Conservation (phyloP, 495 filamentous ascomycete genomes). For the Daldinia grandis region DNA sequence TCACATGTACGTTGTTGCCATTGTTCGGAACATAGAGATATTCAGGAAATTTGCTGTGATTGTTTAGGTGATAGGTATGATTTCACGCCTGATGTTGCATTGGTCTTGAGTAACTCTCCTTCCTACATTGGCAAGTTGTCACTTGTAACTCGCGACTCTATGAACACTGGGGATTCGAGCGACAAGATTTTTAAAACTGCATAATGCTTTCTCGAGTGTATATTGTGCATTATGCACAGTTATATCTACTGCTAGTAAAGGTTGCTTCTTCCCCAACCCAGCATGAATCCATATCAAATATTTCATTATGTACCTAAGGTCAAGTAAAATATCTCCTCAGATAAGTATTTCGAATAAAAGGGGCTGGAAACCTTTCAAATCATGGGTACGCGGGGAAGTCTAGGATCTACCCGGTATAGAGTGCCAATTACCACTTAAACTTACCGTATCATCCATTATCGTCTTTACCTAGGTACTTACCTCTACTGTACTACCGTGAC, state of each 20-base stretch:
- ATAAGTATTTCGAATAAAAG: neutral
- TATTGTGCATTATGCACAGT: conserved; percentile 28
- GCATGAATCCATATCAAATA: neutral
- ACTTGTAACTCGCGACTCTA: neutral
- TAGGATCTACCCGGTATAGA: conserved; percentile 26
- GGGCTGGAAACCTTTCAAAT: conserved; percentile 3
- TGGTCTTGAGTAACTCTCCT: conserved; percentile 13
- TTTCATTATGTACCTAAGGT: conserved; percentile 8
- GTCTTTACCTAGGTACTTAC: neutral
- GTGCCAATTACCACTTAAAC: neutral
- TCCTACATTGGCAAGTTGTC: neutral
- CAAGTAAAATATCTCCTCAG: conserved; percentile 13
- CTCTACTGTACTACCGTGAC: neutral
- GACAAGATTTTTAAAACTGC: neutral
- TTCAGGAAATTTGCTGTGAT: conserved; percentile 8
- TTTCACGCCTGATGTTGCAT: conserved; percentile 21
- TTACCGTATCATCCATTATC: neutral
- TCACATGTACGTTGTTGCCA: conserved; percentile 1
- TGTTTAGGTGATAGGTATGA: conserved; percentile 1
- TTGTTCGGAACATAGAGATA: neutral
- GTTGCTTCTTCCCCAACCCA: conserved; percentile 21
- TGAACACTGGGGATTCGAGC: neutral
- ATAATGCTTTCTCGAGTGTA: conserved; percentile 5
- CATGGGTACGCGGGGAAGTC: conserved; percentile 12
- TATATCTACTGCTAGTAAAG: neutral